Conservation (phyloP, 495 filamentous ascomycete species). For the Penicillium odoratum region DNA sequence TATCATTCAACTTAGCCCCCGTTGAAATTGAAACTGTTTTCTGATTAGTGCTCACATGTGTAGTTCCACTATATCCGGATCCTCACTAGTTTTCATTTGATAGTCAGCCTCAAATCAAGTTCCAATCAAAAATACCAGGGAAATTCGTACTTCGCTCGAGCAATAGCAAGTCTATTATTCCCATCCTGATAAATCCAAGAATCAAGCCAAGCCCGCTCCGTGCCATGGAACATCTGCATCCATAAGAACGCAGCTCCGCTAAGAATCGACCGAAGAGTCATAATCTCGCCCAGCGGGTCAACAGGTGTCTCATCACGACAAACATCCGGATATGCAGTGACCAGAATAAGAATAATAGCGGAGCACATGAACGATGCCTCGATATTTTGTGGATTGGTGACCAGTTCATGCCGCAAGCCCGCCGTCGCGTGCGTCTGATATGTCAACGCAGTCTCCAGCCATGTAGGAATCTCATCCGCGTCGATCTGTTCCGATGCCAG, state of each 20-base stretch:
- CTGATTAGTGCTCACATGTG: neutral
- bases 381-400: conserved; percentile 11
- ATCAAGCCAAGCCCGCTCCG: conserved; percentile 8
- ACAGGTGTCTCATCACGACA: conserved; percentile 11
- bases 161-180: neutral
- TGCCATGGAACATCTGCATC: conserved; percentile 14
- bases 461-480: neutral
- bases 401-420: conserved; percentile 11
- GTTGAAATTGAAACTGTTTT: no score
- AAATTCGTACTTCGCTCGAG: conserved; percentile 6
- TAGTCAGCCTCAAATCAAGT: neutral
- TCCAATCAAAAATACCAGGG: neutral
- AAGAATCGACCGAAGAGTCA: conserved; percentile 16
- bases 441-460: conserved; percentile 14
- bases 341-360: conserved; percentile 11
- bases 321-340: conserved; percentile 14
- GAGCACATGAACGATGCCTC: conserved; percentile 17
- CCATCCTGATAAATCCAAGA: conserved; percentile 10
- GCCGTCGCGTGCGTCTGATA: conserved; percentile 13
- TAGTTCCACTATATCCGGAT: conserved; percentile 11
- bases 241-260: conserved; percentile 16
- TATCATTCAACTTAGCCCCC: neutral
- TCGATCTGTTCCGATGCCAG: conserved; percentile 10
- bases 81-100: conserved; percentile 4
- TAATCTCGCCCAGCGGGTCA: conserved; percentile 13